These are phyloP conservation scores for Sutorius eximius DNA, from an alignment of 1,284 basidiomycete species.

Conservation along the genomic window DNA sequence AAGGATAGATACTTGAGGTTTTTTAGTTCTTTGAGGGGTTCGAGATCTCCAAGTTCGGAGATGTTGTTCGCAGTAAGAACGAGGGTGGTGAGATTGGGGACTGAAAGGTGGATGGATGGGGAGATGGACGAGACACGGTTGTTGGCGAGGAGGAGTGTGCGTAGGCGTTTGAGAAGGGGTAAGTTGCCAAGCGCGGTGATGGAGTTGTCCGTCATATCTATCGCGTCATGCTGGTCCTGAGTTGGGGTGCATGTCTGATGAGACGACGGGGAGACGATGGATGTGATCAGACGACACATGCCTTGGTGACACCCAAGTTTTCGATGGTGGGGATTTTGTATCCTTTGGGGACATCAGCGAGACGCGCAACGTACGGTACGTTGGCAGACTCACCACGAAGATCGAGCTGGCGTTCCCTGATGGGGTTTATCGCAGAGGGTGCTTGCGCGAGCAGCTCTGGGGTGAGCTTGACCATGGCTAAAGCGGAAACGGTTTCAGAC, in stretches of 20 bases:
- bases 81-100: slow-evolving; percentile 82
- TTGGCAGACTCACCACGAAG: slow-evolving; percentile 71
- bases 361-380: slow-evolving; percentile 26
- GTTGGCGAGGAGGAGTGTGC: slow-evolving; percentile 82
- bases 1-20: slow-evolving; percentile 82
- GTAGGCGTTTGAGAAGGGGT: slow-evolving; percentile 77
- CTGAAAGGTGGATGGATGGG: slow-evolving; percentile 74
- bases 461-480: slow-evolving; percentile 81
- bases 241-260: slow-evolving; percentile 7
- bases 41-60: slow-evolving; percentile 77
- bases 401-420: slow-evolving; percentile 95
- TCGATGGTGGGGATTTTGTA: slow-evolving; percentile 98
- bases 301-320: slow-evolving; percentile 97
- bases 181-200: slow-evolving; percentile 87
- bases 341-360: slow-evolving; percentile 49
- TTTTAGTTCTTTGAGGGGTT: slow-evolving; percentile 79
- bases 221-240: slow-evolving; percentile 89
- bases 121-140: slow-evolving; percentile 87
- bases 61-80: slow-evolving; percentile 80
- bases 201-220: slow-evolving; percentile 97
- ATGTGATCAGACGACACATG: slow-evolving; percentile 36
- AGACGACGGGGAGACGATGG: slow-evolving; percentile 10
- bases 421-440: slow-evolving; percentile 79
- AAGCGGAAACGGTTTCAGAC: slow-evolving; percentile 42
- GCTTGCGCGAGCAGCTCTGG: slow-evolving; percentile 85